These are phyloP conservation scores for Phaeotremella skinneri DNA, from an alignment of 768 basidiomycete species.

Conservation along the genomic window DNA sequence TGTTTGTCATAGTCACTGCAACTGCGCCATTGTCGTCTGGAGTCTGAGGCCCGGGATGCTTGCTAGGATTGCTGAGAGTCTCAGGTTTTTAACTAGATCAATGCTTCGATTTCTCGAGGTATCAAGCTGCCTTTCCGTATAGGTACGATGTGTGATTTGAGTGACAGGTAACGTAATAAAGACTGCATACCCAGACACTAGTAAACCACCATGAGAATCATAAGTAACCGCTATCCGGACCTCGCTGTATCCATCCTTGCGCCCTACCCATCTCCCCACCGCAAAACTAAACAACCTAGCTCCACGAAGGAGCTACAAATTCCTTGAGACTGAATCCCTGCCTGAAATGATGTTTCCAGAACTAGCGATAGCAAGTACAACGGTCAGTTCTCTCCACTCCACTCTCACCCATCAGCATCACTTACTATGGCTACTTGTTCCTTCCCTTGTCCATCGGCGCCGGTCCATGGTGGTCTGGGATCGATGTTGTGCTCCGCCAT, in stretches of 20 bases:
- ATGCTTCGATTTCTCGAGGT: too few relatives aligned
- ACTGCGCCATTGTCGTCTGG: neutral
- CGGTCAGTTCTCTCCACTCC: too few relatives aligned
- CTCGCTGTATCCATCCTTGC: neutral
- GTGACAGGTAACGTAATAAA: too few relatives aligned
- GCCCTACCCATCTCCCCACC: neutral
- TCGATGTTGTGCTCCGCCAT: conserved; percentile 31
- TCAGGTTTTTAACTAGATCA: too few relatives aligned
- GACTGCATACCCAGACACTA: too few relatives aligned
- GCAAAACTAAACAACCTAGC: too few relatives aligned
- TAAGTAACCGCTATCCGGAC: too few relatives aligned
- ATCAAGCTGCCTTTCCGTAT: too few relatives aligned
- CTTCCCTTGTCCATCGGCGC: conserved; percentile 27
- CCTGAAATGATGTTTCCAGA: conserved; percentile 20
- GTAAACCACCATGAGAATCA: too few relatives aligned
- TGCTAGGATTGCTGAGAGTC: neutral
- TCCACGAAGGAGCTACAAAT: conserved; percentile 21
- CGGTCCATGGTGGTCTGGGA: conserved; percentile 26
- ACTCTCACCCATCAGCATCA: too few relatives aligned
- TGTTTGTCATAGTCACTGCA: too few relatives aligned
- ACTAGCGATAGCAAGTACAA: conserved; percentile 15
- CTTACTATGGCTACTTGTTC: conserved; percentile 34
- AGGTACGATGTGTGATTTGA: too few relatives aligned
- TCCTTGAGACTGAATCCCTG: conserved; percentile 24
- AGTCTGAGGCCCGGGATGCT: neutral